Base-by-base conservation (phyloP, 371 early-diverging fungal genomes). In the Mucor sp. region DNA sequence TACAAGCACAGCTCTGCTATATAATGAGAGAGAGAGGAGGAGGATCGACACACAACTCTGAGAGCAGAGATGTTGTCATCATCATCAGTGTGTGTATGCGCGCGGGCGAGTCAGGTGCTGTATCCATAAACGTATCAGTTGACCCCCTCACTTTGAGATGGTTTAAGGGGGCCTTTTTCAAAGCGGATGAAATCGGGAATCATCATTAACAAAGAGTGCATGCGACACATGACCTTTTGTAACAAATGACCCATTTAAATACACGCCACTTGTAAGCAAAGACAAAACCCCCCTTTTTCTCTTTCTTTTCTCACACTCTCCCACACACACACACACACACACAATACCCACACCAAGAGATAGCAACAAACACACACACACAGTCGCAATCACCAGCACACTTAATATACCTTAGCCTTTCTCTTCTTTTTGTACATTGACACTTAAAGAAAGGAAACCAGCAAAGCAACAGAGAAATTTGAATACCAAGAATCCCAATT, bases 401-500 rank as follows among this genome's bases (percentile, higher is more conserved):
- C 41, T 41, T 41, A 17, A 0, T 47, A 47, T 19, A 47, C 21
- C 17, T 53, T 25, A 12, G 11, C 53, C 53, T 53, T 33, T 57
- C 33, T 57, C 33, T 57, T 57, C 28, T 44, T 55, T 53, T 32
- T 53, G 62, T 35, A 50, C 32, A 39, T 28, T 27, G 1, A 25
- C 25, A 53, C 53, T 17, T 39, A 56, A 63, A 55, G 55, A 55
- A 33, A 50, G 39, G 39, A 47, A 61, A n/a, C 30, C 25, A 39
- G 41, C 28, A 60, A 60, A 33, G 35, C 48, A 59, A 60, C 8
- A 59, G 19, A 58, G 27, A 59, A 60, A 30, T 57, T 57, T 25
- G 17, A 57, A 25, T 25, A 33, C 30, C 44, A 61, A 61, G 44
- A 61, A 43, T 28, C 39, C 30, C 23, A 62, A 63, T 59, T 68